These are phyloP conservation scores for Linaria vulgaris DNA, from an alignment of 257 asterid species.

Conservation along the genomic window DNA sequence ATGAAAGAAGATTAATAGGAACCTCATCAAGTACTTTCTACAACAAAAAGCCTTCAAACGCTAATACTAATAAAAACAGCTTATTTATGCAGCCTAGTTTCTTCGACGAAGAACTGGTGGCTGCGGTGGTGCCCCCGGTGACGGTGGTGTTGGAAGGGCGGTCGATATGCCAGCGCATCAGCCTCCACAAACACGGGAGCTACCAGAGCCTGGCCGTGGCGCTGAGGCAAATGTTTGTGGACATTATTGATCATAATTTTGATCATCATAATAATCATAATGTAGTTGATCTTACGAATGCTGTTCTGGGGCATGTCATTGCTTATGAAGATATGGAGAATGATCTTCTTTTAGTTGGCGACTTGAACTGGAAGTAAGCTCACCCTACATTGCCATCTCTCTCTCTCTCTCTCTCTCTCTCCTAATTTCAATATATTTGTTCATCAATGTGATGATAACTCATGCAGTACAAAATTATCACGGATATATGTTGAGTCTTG, in stretches of 20 bases:
- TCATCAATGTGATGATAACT: no score
- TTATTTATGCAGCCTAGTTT: constrained; percentile 18
- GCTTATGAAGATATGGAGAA: constrained; percentile 85
- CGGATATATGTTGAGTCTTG: no score
- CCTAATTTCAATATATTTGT: no score
- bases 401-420: no score
- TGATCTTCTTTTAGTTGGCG: constrained; percentile 84
- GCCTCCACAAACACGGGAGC: constrained; percentile 62
- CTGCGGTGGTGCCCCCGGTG: constrained; percentile 57
- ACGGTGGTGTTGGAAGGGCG: constrained; percentile 85
- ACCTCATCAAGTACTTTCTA: constrained; percentile 3
- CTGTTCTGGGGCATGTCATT: constrained; percentile 68
- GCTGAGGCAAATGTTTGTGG: constrained; percentile 65
- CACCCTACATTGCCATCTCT: background rate
- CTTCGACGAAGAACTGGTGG: constrained; percentile 52
- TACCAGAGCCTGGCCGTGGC: constrained; percentile 65
- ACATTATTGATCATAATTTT: constrained; percentile 1
- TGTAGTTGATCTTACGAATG: constrained; percentile 60
- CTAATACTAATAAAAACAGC: background rate
- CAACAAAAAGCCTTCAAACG: constrained; percentile 3
- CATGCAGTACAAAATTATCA: no score
- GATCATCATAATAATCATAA: background rate
- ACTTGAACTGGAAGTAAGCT: constrained; percentile 77
- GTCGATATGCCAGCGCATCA: constrained; percentile 76
- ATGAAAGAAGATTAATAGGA: constrained; percentile 31